Conservation (phyloP, 805 yeast genomes). For the Yamadazyma nakazawae region DNA sequence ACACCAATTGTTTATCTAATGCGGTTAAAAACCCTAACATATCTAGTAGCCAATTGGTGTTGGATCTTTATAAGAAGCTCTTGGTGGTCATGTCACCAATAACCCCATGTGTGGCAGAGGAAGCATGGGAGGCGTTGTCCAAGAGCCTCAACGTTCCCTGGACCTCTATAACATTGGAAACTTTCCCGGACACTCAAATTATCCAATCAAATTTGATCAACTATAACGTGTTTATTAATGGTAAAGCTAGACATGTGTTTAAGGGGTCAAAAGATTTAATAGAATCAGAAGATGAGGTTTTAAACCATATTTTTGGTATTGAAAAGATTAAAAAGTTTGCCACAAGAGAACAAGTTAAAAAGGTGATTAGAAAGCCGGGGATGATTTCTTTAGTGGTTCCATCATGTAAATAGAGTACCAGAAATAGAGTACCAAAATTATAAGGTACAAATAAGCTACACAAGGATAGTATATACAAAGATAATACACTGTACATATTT, state of each 20-base stretch:
- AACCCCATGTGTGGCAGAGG: conserved; percentile 79
- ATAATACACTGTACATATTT: not conserved
- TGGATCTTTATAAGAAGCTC: conserved; percentile 51
- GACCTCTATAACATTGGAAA: conserved; percentile 50
- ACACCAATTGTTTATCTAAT: conserved; percentile 49
- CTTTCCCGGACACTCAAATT: conserved; percentile 61
- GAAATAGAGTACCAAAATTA: too few relatives aligned
- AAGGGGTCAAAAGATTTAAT: conserved; percentile 33
- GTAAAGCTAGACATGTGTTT: conserved; percentile 56
- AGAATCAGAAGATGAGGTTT: conserved; percentile 30
- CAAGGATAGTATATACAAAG: too few relatives aligned
- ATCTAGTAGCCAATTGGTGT: conserved; percentile 39
- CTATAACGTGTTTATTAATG: conserved; percentile 69
- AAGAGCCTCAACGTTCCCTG: conserved; percentile 22
- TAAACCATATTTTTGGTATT: conserved; percentile 30
- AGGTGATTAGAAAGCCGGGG: conserved; percentile 52
- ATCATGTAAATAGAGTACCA: conserved; percentile 12
- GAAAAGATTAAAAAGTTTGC: conserved; percentile 44
- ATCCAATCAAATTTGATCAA: conserved; percentile 36
- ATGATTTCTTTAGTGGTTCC: conserved; percentile 41
- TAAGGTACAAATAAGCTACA: too few relatives aligned
- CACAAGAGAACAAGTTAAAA: conserved; percentile 41
- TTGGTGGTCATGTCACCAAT: conserved; percentile 73
- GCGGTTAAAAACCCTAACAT: conserved; percentile 29
- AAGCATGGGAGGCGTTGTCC: conserved; percentile 60